Base-by-base conservation (phyloP, 352 stramenopile species). In the Globisporangium spiculum region DNA sequence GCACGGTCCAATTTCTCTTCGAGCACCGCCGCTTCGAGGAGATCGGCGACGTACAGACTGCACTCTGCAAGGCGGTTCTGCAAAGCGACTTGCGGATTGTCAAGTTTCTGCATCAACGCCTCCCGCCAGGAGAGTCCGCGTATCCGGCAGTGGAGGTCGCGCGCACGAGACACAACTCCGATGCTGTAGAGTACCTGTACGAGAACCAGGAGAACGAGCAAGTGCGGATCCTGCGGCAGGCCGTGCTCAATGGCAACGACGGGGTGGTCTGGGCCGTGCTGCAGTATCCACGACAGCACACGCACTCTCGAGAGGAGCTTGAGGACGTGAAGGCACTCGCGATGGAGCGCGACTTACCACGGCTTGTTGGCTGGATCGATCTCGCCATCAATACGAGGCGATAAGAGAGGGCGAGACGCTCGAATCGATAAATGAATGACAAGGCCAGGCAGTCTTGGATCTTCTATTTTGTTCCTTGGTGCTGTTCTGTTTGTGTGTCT, bases 401-500 rank as follows among this genome's bases (percentile, higher is more conserved):
- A 44, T 0, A 16, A 44, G 36, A 44, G 36, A 12, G 27, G 27
- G 36, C 36, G 36, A 44, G 36, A 12, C 36, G 36, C 3, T 18
- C 8, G 36, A 44, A 44, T 1, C 36, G 10, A 44, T 44, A 44
- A 44, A 44, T 44, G 10, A 44, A 16, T 32, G 27, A 32, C 4
- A 32, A 32, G 27, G 27, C 27, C 26, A 27, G 26, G 53, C 53
- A 59, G 53, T 59, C 53, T 27, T 20, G 22, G 53, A 10, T 59
- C 36, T 59, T 59, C 53, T 59, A 59, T 59, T 59, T 12, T 14
- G 36, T 59, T 24, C 20, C 12, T 53, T 53, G 46, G 3, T 53
- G 9, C 6, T 59, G 50, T 14, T 3, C 26, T 22, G 48, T 55
- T 32, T 34, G 52, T 36, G 32, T 22, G 20, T 34, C 34, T 32